Evolutionary conservation across 208 protist genomes (phyloP), one percentile per base, ranked within the genome.

Genomic region (Acanthamoeba rhysodes): DNA sequence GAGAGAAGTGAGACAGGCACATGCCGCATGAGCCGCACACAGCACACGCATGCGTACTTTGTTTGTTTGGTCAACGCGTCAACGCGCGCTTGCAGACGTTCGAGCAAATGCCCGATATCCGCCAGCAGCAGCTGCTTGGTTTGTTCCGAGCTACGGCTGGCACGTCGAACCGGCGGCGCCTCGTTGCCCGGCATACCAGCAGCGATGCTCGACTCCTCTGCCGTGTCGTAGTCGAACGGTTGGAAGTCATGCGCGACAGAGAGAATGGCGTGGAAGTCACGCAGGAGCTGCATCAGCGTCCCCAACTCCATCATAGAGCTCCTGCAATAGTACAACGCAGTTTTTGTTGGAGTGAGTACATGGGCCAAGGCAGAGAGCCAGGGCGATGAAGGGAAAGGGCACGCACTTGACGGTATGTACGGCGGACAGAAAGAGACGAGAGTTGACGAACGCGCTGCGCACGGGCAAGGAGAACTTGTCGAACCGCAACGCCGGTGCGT

Each of bases 401-500:
- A 10, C 24, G 76, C 34, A 85, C 76, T 57, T 85, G 76, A 55
- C 32, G 4, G 22, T 3, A 22, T n/a, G 27, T 2, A 85, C 16
- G 4, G 76, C 76, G 27, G 76, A 59, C n/a, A 85, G 45, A 27
- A 88, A 88, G 27, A 88, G 24, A 12, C 10, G 41, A 4, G 80
- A 88, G 80, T 88, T 88, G 50, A 88, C 80, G 27, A 88, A 88
- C 1, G 80, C 80, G 80, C 80, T 88, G 45, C 80, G 80, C 53
- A 88, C 80, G 20, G 80, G 80, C 18, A 88, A 50, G 45, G 5
- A 6, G 80, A 45, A 29, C 20, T 64, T 18, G 4, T 45, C 80
- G 8, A 88, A 32, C 8, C 80, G 41, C 50, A n/a, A 24, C 41
- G n/a, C 24, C 53, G 80, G 48, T 27, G 24, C 53, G 9, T 64